Base-by-base conservation (phyloP, 208 protist genomes). In the Leishmania tarentolae region DNA sequence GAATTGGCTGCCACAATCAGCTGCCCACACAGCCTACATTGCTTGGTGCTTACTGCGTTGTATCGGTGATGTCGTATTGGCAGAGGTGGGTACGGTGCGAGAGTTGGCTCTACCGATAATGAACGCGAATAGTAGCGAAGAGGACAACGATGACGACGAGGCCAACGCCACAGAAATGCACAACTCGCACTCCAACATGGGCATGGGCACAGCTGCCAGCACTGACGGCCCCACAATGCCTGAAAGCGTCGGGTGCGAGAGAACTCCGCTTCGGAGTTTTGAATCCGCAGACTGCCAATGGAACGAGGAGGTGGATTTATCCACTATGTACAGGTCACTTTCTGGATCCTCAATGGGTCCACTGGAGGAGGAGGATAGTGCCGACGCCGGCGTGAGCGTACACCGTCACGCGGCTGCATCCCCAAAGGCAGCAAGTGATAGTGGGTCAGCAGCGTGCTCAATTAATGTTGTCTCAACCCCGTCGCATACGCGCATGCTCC, bases 321-420 rank as follows among this genome's bases (percentile, higher is more conserved):
- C 66, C 11, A 47, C 76, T n/a, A 37, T 5, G 31, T 61, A 68
- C 70, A 3, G 47, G 24, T 84, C 81, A 37, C 78, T 71, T 9
- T 84, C 81, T 15, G 81, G 76, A 19, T 84, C 75, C 15, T 84
- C 81, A 11, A 80, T 84, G 81, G 81, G 81, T 24, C 59, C 75
- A 0, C 76, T 78, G 24, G 56, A 50, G 74, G 53, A 50, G 74
- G 53, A 21, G 56, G 40, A 31, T 57, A 35, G 24, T 24, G 21
- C 28, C 19, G 56, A 46, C 42, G 56, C 6, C 7, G 56, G 5
- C 56, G 74, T 15, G 52, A n/a, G 28, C 6, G 50, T 3, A 31
- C 50, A 61, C 35, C 8, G 50, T 46, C 52, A 19, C 50, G 35
- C 47, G 13, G n/a, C 46, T 8, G 70, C 37, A 56, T 37, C 24